Conservation (phyloP, 139 green algal genomes). For the Micromonas pusilla region DNA sequence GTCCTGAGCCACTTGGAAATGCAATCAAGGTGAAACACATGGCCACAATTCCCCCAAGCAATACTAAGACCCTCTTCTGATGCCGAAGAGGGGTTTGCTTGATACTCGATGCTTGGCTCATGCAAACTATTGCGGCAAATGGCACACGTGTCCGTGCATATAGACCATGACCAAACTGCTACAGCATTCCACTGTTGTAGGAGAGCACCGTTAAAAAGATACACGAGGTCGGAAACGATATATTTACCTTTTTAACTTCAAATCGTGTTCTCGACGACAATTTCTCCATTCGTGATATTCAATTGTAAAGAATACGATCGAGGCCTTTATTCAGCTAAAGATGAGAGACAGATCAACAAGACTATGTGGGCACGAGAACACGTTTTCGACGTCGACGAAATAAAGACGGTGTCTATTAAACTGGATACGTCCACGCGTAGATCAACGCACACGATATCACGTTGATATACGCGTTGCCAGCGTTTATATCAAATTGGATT, state of each 20-base stretch:
- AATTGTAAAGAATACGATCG: too few species aligned
- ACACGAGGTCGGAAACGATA: background rate
- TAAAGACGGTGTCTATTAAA: too few species aligned
- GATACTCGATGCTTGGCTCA: slow-evolving; percentile 92
- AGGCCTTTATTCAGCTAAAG: too few species aligned
- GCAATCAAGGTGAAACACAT: slow-evolving; percentile 95
- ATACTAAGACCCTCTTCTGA: slow-evolving; percentile 78
- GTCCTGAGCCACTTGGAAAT: slow-evolving; percentile 91
- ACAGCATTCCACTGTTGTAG: slow-evolving; percentile 74
- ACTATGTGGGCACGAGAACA: too few species aligned
- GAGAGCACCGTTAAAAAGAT: background rate
- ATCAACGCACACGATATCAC: too few species aligned
- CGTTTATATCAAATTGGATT: too few species aligned
- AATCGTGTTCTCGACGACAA: too few species aligned
- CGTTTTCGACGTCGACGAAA: too few species aligned
- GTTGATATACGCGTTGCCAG: too few species aligned
- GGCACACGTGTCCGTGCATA: slow-evolving; percentile 91
- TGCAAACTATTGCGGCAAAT: slow-evolving; percentile 96
- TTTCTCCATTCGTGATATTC: too few species aligned
- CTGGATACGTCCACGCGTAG: too few species aligned
- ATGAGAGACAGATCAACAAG: too few species aligned
- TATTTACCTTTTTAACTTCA: slow-evolving; percentile 8
- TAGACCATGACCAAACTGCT: slow-evolving; percentile 92
- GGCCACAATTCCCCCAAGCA: slow-evolving; percentile 81
- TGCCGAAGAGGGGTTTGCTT: slow-evolving; percentile 63